Percentiles rank a stretch among this genome's conserved stretches.
These are phyloP conservation scores for Carpinus viminea DNA, from an alignment of 306 rosid genomes.

Conservation along the genomic window DNA sequence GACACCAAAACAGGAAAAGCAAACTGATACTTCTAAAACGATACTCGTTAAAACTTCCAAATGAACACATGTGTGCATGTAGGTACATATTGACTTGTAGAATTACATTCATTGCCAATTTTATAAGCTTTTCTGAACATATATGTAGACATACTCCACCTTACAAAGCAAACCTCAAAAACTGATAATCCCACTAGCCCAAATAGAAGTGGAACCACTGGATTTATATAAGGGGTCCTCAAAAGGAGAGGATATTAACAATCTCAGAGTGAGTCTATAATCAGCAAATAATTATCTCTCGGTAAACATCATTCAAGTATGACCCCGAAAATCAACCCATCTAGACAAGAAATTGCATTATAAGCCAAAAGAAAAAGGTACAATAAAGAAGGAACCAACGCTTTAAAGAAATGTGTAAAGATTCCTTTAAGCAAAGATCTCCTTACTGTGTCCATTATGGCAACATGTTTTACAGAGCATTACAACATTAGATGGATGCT, in stretches of 20 bases:
- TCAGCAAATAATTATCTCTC: no score
- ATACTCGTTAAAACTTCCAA: not conserved
- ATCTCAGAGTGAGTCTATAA: no score
- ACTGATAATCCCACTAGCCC: not conserved
- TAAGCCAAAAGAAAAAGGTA: no score
- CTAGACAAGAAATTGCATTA: not conserved
- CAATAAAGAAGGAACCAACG: no score
- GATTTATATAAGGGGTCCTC: no score
- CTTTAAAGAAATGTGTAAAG: no score
- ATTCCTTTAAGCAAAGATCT: not conserved
- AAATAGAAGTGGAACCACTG: no score
- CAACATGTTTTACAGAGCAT: not conserved
- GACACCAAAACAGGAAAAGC: no score
- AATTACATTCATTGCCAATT: not conserved
- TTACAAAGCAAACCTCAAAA: not conserved
- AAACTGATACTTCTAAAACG: not conserved
- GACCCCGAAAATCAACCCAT: not conserved
- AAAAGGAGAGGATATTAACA: no score
- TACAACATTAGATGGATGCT: not conserved
- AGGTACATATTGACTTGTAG: not conserved
- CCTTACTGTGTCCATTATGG: not conserved
- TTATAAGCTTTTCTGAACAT: not conserved
- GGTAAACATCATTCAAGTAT: no score
- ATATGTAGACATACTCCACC: not conserved
- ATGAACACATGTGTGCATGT: not conserved